Evolutionary conservation across 345 rosid species (phyloP), one percentile per base, ranked within the genome.

Genomic region (Aurinia saxatilis): DNA sequence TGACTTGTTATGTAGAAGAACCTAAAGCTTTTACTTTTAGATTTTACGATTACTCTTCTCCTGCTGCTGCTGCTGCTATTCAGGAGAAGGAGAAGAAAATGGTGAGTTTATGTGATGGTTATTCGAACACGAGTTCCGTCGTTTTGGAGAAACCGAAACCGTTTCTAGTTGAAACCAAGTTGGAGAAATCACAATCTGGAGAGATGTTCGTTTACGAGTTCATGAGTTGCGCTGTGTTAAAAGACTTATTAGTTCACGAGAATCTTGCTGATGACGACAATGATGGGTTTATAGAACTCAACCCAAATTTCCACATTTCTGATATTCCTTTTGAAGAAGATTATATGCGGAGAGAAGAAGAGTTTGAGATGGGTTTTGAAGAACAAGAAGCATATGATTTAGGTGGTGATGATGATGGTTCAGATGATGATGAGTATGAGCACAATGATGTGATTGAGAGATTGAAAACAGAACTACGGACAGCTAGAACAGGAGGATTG

Each of bases 401-500:
- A 3, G 75, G 73, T 8, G 70, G 54, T 2, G 67, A 72, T 6
- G 65, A 31, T 52, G 57, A 52, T 31, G 60, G 27, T 57, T 13
- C n/a, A 8, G 84, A 80, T 37, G 56, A 41, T 49, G 82, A 81
- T 38, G 58, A 53, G 70, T 64, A 34, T 50, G 96, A 84, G 58
- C 81, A 81, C 0, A 78, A 74, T 27, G 93, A 85, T 35, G 57
- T 84, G 50, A 42, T 84, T 6, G 87, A 91, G 57, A 84, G 72
- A 76, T 74, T 91, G 46, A 83, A 78, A 73, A 59, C 74, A 79
- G 90, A 88, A 19, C 62, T 88, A 18, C 80, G 57, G 46, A 67
- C 23, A n/a, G 88, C 83, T 4, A 84, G 90, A 65, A 83, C 80
- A 0, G 95, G 87, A 5, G 98, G 96, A 18, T 84, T 91, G 47